phyloP scores from a whole-genome alignment of 345 rosid species.

The Firmiana major region DNA sequence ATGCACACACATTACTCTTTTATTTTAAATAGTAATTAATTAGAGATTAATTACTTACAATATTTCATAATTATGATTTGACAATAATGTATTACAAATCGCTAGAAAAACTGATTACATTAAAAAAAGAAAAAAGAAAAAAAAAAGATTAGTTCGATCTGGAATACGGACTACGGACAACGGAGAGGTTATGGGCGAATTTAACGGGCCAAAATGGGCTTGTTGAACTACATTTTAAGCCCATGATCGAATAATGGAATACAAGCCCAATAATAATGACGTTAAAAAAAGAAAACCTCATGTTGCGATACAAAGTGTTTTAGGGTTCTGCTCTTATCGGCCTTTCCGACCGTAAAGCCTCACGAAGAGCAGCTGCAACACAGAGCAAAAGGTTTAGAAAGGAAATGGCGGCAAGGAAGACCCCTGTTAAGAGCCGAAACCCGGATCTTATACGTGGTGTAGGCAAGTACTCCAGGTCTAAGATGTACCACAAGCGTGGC shows the following conservation, averaged over 20 bases:
- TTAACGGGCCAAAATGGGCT: too few relatives aligned
- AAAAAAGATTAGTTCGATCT: too few relatives aligned
- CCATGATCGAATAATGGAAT: background rate
- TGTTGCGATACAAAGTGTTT: background rate
- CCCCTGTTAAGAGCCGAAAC: constrained; percentile 38
- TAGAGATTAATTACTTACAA: too few relatives aligned
- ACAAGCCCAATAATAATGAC: background rate
- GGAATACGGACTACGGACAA: too few relatives aligned
- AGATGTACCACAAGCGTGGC: constrained; percentile 74
- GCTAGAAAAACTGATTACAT: too few relatives aligned
- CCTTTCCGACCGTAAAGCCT: background rate
- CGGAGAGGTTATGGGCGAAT: too few relatives aligned
- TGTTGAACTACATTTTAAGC: too few relatives aligned
- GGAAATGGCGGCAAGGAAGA: constrained; percentile 48
- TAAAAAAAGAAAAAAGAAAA: too few relatives aligned
- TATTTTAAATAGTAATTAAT: too few relatives aligned
- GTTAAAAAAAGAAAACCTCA: background rate
- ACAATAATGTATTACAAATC: too few relatives aligned
- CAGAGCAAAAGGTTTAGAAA: background rate
- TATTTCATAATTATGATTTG: too few relatives aligned
- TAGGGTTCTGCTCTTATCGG: background rate
- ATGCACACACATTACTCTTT: too few relatives aligned
- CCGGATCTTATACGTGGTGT: constrained; percentile 59
- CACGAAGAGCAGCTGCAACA: background rate
- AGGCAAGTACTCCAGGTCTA: constrained; percentile 56